Percentiles rank a stretch among this genome's conserved stretches.
Evolutionary conservation across 495 filamentous ascomycete genomes (phyloP).

Genomic region (Trichoderma virens): DNA sequence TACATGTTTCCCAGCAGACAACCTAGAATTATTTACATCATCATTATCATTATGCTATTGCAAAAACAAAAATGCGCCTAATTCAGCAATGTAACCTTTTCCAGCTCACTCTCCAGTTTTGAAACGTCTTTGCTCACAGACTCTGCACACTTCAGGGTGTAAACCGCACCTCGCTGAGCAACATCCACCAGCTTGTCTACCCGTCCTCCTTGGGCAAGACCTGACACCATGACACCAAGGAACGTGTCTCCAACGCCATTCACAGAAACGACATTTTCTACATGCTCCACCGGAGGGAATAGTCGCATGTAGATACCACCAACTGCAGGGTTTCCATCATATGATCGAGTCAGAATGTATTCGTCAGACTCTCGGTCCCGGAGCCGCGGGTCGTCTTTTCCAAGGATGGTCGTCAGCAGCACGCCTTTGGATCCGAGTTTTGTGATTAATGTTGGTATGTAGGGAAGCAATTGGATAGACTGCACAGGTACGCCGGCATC

Average conservation of each 20-base stretch:
- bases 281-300: conserved; percentile 59
- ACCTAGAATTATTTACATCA: not conserved
- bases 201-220: conserved; percentile 41
- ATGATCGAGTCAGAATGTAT: conserved; percentile 58
- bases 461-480: conserved; percentile 77
- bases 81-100: conserved; percentile 14
- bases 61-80: not conserved
- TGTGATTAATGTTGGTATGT: conserved; percentile 69
- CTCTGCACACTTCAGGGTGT: conserved; percentile 65
- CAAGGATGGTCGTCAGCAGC: conserved; percentile 63
- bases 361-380: conserved; percentile 49
- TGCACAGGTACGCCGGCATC: conserved; percentile 77
- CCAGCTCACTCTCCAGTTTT: conserved; percentile 27
- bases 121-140: conserved; percentile 52
- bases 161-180: conserved; percentile 67
- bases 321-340: conserved; percentile 44
- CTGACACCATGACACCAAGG: conserved; percentile 69
- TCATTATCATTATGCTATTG: not conserved
- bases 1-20: not conserved
- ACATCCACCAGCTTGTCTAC: conserved; percentile 44
- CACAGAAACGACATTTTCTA: conserved; percentile 72
- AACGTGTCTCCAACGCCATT: conserved; percentile 96
- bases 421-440: conserved; percentile 79
- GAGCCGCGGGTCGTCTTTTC: conserved; percentile 54
- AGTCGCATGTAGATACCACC: conserved; percentile 82